Conservation (phyloP, 768 basidiomycete species). For the Hemileccinum rubropunctum region DNA sequence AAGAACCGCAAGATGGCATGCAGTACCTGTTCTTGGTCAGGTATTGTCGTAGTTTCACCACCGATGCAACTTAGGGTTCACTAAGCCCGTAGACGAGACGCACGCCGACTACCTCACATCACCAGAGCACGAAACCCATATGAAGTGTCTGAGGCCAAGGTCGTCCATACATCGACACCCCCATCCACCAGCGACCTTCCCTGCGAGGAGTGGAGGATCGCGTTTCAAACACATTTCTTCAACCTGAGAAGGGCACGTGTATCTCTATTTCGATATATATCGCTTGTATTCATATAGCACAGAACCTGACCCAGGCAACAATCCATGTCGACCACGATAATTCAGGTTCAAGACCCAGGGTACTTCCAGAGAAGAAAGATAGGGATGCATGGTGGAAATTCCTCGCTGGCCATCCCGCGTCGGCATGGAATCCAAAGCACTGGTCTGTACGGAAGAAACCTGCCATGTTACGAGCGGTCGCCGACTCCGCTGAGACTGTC, state of each 20-base stretch:
- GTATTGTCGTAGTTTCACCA: constrained; percentile 36
- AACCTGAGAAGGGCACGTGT: constrained; percentile 56
- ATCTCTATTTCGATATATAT: background rate
- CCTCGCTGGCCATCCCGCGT: constrained; percentile 63
- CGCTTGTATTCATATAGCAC: constrained; percentile 6
- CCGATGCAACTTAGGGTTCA: constrained; percentile 7
- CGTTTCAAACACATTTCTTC: constrained; percentile 56
- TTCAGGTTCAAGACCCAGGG: constrained; percentile 22
- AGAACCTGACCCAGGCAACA: constrained; percentile 71
- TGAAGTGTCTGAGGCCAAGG: constrained; percentile 37
- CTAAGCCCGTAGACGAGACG: constrained; percentile 58
- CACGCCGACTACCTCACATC: constrained; percentile 58
- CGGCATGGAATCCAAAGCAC: constrained; percentile 55
- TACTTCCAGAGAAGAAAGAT: constrained; percentile 69
- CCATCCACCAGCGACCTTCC: constrained; percentile 45
- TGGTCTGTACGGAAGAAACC: constrained; percentile 12
- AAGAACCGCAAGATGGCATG: constrained; percentile 66
- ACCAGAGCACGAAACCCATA: constrained; percentile 72
- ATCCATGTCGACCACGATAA: constrained; percentile 28
- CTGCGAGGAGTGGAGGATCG: constrained; percentile 61
- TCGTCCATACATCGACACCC: constrained; percentile 12
- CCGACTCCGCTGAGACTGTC: constrained; percentile 23
- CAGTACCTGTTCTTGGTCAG: constrained; percentile 82
- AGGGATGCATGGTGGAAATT: constrained; percentile 82
- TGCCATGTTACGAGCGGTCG: constrained; percentile 8